Percentiles rank a stretch among this genome's conserved stretches.
Evolutionary conservation across 345 rosid genomes (phyloP).

Genomic region (Carallia pectinifolia): DNA sequence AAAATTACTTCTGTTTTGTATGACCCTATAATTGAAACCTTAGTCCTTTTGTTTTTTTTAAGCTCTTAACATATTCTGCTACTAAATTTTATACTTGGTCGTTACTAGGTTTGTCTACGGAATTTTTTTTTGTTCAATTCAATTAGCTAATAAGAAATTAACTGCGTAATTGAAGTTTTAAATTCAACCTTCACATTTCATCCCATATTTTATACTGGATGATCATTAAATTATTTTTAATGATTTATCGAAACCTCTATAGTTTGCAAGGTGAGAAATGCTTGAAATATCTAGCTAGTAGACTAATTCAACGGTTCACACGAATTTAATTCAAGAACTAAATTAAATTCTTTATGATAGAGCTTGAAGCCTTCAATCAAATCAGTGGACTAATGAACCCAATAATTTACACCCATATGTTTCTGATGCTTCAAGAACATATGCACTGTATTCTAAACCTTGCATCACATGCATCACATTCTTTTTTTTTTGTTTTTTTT

Average conservation of each 20-base stretch:
- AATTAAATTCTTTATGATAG: background rate
- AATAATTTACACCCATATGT: background rate
- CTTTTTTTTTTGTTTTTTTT: background rate
- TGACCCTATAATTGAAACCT: too few species aligned
- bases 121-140: too few species aligned
- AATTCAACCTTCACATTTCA: too few species aligned
- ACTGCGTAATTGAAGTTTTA: too few species aligned
- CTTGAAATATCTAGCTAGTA: background rate
- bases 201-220: too few species aligned
- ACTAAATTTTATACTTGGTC: background rate
- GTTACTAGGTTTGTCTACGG: background rate
- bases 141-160: too few species aligned
- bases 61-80: too few species aligned
- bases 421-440: background rate
- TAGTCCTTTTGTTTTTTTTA: too few species aligned
- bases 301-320: constrained; percentile 1
- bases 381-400: constrained; percentile 3
- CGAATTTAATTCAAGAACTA: background rate
- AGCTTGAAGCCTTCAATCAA: background rate
- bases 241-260: too few species aligned
- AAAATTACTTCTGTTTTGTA: too few species aligned
- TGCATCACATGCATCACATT: constrained; percentile 15
- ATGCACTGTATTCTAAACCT: background rate
- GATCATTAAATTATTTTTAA: background rate
- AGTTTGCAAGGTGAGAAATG: too few species aligned